phyloP scores from a whole-genome alignment of 352 stramenopile species.

The Globisporangium middletonii region DNA sequence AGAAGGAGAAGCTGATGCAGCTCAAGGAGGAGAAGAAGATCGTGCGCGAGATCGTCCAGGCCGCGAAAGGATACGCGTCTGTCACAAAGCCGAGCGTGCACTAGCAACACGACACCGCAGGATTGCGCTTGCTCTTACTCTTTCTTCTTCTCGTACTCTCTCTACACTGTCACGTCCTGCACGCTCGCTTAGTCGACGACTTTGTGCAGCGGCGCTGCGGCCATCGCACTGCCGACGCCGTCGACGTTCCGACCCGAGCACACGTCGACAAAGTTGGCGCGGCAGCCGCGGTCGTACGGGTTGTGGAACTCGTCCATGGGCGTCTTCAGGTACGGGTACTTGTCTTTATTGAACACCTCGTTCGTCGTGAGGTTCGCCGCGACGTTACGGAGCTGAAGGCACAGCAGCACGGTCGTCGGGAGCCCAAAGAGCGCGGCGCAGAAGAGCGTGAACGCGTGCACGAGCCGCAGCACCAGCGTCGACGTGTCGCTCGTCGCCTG shows the following conservation, averaged over 20 bases:
- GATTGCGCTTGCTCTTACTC: slow-evolving; percentile 6
- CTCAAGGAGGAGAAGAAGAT: slow-evolving; percentile 89
- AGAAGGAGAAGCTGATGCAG: slow-evolving; percentile 77
- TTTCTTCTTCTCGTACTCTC: not conserved
- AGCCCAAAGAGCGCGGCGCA: slow-evolving; percentile 56
- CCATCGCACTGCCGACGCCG: not conserved
- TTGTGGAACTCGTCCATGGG: slow-evolving; percentile 76
- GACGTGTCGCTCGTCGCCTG: slow-evolving; percentile 17
- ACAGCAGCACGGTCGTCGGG: slow-evolving; percentile 54
- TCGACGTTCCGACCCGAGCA: slow-evolving; percentile 18
- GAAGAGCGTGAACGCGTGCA: slow-evolving; percentile 54
- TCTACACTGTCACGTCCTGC: not conserved
- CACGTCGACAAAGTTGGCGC: slow-evolving; percentile 52
- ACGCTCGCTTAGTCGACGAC: not conserved
- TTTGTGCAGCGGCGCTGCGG: not conserved
- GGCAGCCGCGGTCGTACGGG: slow-evolving; percentile 61
- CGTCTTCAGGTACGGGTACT: slow-evolving; percentile 82
- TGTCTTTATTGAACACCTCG: slow-evolving; percentile 88
- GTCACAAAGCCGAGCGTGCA: slow-evolving; percentile 22
- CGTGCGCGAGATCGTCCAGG: slow-evolving; percentile 80
- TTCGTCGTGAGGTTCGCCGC: slow-evolving; percentile 73
- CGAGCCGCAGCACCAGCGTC: slow-evolving; percentile 37
- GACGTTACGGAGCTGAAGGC: slow-evolving; percentile 71
- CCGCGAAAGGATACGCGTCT: slow-evolving; percentile 50
- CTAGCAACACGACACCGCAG: slow-evolving; percentile 6